These are phyloP conservation scores for Wickerhamomyces queroliae DNA, from an alignment of 805 yeast species.

Conservation along the genomic window DNA sequence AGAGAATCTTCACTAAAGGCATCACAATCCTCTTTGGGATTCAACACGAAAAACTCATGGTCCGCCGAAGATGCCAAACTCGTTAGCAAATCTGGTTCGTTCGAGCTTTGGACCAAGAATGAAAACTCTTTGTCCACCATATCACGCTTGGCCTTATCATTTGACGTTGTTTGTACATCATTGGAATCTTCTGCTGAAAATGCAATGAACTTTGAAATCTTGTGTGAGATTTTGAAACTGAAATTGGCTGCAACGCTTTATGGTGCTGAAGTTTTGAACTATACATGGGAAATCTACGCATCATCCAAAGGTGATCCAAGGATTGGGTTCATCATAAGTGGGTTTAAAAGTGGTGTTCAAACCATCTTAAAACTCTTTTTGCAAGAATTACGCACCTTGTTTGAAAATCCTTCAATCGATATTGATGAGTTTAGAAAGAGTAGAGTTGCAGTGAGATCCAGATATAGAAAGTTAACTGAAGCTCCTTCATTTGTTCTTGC, in stretches of 20 bases:
- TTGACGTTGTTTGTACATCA: conserved; percentile 35
- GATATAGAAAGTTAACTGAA: conserved; percentile 37
- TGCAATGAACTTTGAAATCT: conserved; percentile 46
- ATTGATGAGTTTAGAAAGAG: conserved; percentile 39
- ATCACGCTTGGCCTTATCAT: conserved; percentile 34
- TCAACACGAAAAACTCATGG: conserved; percentile 24
- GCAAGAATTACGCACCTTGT: conserved; percentile 23
- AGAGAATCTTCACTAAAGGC: conserved; percentile 22
- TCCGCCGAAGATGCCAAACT: conserved; percentile 30
- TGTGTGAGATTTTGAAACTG: conserved; percentile 41
- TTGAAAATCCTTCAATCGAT: conserved; percentile 7
- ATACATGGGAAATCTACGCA: conserved; percentile 50
- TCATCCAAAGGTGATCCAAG: conserved; percentile 50
- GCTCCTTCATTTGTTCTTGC: conserved; percentile 43
- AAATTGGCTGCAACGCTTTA: conserved; percentile 39
- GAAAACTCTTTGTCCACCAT: conserved; percentile 25
- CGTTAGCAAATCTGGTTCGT: conserved; percentile 24
- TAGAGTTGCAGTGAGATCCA: conserved; percentile 39
- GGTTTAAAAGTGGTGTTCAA: conserved; percentile 38
- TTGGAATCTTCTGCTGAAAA: conserved; percentile 29
- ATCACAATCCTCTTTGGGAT: conserved; percentile 25
- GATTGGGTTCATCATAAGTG: conserved; percentile 46
- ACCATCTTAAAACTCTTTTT: conserved; percentile 30
- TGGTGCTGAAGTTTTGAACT: conserved; percentile 48
- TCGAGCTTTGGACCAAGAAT: conserved; percentile 48